Conservation (phyloP, 202 grass and related monocot species). For the Schoenoplectus triqueter region DNA sequence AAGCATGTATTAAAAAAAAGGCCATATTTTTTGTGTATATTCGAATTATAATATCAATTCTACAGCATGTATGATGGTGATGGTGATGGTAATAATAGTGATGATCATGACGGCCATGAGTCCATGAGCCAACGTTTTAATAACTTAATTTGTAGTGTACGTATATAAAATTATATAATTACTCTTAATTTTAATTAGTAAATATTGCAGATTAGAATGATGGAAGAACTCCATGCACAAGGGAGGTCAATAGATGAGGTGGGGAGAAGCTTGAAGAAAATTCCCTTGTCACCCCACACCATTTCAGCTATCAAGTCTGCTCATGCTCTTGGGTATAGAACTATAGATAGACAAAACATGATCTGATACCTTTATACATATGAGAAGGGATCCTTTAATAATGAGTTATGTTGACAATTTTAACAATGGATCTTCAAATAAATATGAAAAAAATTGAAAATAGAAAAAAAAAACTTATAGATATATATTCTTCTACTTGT, state of each 20-base stretch:
- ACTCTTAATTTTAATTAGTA: not conserved
- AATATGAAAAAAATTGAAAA: too few relatives aligned
- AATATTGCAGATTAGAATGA: constrained; percentile 37
- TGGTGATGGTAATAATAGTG: too few relatives aligned
- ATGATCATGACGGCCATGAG: too few relatives aligned
- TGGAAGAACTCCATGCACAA: constrained; percentile 37
- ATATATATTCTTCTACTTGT: too few relatives aligned
- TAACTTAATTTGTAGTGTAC: too few relatives aligned
- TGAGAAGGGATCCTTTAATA: not conserved
- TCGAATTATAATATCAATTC: not conserved
- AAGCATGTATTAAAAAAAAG: too few relatives aligned
- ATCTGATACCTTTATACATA: constrained; percentile 6
- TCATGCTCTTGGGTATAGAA: constrained; percentile 42
- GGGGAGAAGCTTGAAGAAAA: constrained; percentile 38
- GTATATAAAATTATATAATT: not conserved
- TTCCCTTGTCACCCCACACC: constrained; percentile 40
- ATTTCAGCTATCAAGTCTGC: constrained; percentile 43
- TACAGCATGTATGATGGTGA: not conserved
- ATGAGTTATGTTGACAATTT: too few relatives aligned
- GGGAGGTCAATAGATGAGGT: constrained; percentile 46
- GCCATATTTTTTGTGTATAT: not conserved
- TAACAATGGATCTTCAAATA: too few relatives aligned
- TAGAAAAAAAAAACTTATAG: too few relatives aligned
- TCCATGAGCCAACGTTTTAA: too few relatives aligned
- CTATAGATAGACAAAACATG: not conserved